phyloP scores from a whole-genome alignment of 805 yeast genomes.

The Monosporozyma servazzii region DNA sequence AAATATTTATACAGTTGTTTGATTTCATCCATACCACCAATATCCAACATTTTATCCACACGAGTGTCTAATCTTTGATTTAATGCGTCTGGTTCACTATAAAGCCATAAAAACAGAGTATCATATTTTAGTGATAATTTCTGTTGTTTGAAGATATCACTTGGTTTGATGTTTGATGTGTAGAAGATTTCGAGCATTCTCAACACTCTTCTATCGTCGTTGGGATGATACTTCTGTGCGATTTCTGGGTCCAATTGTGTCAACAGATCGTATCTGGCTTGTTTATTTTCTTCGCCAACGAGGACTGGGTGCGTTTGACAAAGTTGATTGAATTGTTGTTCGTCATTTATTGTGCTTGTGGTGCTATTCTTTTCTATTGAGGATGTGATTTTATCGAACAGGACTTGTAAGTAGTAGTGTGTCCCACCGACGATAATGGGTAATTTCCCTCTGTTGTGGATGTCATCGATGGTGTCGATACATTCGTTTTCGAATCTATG shows the following conservation, averaged over 20 bases:
- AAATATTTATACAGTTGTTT: slow-evolving; percentile 45
- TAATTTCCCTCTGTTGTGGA: slow-evolving; percentile 56
- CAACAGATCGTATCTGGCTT: slow-evolving; percentile 35
- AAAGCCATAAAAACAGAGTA: slow-evolving; percentile 75
- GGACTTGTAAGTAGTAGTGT: slow-evolving; percentile 78
- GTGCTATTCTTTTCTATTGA: slow-evolving; percentile 4
- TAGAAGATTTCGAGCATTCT: slow-evolving; percentile 76
- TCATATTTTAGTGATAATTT: slow-evolving; percentile 46
- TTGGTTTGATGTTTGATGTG: slow-evolving; percentile 56
- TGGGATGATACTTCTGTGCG: slow-evolving; percentile 82
- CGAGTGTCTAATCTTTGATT: slow-evolving; percentile 60
- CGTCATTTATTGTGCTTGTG: slow-evolving; percentile 2
- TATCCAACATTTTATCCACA: slow-evolving; percentile 72
- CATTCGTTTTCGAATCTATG: slow-evolving; percentile 77
- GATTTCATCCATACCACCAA: slow-evolving; percentile 67
- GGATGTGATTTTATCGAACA: slow-evolving; percentile 45
- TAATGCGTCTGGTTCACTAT: slow-evolving; percentile 49
- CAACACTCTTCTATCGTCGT: slow-evolving; percentile 68
- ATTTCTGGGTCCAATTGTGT: slow-evolving; percentile 56
- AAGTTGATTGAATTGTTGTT: not conserved
- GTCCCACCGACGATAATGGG: slow-evolving; percentile 96
- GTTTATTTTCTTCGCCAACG: not conserved
- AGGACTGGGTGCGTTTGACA: not conserved
- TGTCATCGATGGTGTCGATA: slow-evolving; percentile 45
- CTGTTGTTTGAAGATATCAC: slow-evolving; percentile 63